A percentile compares a stretch with the other conserved stretches of the same genome.
Conservation (phyloP, 2,329 filamentous ascomycete species). For the Fusarium sambucinum region DNA sequence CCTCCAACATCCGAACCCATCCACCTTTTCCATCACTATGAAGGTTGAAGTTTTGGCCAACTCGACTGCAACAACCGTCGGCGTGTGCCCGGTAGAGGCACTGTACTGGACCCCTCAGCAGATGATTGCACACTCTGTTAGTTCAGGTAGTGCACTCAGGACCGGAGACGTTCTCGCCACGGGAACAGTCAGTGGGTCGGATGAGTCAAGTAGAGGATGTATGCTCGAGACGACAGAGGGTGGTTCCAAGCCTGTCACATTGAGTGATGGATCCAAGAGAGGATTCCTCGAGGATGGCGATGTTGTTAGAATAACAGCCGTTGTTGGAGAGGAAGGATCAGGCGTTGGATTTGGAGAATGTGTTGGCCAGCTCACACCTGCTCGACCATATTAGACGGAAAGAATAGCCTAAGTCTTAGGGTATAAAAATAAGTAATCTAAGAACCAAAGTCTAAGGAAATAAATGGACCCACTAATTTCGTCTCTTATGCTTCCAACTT, state of each 20-base stretch:
- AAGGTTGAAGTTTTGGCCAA: constrained; percentile 47
- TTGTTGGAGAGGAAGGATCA: constrained; percentile 55
- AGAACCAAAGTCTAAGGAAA: no score
- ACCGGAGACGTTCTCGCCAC: constrained; percentile 57
- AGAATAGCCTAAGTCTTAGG: no score
- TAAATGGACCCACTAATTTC: no score
- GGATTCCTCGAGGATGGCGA: constrained; percentile 57
- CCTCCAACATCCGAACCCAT: constrained; percentile 52
- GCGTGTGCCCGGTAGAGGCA: constrained; percentile 8
- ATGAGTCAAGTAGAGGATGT: constrained; percentile 53
- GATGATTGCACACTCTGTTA: constrained; percentile 33
- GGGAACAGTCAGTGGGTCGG: constrained; percentile 56
- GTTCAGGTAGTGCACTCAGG: constrained; percentile 19
- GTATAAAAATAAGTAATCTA: no score
- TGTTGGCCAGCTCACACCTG: constrained; percentile 39
- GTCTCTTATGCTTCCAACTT: no score
- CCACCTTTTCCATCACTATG: constrained; percentile 53
- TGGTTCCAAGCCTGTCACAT: constrained; percentile 49
- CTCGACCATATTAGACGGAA: neutral
- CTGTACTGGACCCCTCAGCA: constrained; percentile 29
- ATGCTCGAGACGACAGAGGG: constrained; percentile 56
- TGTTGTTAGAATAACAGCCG: constrained; percentile 54
- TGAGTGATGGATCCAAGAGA: constrained; percentile 50
- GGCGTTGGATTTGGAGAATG: constrained; percentile 58
- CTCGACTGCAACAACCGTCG: constrained; percentile 4